Percentiles rank a stretch among this genome's conserved stretches.
Conservation (phyloP, 176 grass and related monocot species). For the Lolium multiflorum region DNA sequence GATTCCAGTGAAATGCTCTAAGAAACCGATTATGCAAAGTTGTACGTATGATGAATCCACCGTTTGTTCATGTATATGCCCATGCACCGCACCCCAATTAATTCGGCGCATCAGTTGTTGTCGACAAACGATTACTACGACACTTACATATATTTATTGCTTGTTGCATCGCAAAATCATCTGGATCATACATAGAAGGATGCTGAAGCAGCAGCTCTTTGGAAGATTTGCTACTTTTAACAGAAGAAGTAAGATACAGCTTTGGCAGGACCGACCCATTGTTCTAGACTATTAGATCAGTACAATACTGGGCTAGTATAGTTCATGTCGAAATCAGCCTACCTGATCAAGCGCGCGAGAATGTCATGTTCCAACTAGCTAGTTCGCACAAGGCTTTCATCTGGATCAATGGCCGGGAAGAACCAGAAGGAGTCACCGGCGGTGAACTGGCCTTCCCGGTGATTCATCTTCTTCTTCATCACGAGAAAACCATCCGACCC, state of each 20-base stretch:
- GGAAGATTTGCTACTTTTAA: constrained; percentile 4
- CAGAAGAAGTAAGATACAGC: constrained; percentile 1
- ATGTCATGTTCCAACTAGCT: constrained; percentile 41
- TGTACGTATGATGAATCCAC: too few species aligned
- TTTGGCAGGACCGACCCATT: not conserved
- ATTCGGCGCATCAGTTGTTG: too few species aligned
- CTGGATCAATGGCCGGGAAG: constrained; percentile 52
- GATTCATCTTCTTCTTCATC: constrained; percentile 50
- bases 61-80: too few species aligned
- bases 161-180: constrained; percentile 19
- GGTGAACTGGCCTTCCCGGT: constrained; percentile 30
- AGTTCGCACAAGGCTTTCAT: not conserved
- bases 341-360: constrained; percentile 1
- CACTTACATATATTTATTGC: not conserved
- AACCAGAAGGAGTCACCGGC: constrained; percentile 59
- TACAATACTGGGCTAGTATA: not conserved
- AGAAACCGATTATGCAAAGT: too few species aligned
- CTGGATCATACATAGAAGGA: constrained; percentile 2
- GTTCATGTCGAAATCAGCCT: not conserved
- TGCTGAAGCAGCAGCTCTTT: not conserved
- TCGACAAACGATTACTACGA: too few species aligned
- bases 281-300: not conserved
- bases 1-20: too few species aligned
- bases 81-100: too few species aligned
- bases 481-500: constrained; percentile 14